These are phyloP conservation scores for Volvox africanus DNA, from an alignment of 139 green algal genomes.

Conservation along the genomic window DNA sequence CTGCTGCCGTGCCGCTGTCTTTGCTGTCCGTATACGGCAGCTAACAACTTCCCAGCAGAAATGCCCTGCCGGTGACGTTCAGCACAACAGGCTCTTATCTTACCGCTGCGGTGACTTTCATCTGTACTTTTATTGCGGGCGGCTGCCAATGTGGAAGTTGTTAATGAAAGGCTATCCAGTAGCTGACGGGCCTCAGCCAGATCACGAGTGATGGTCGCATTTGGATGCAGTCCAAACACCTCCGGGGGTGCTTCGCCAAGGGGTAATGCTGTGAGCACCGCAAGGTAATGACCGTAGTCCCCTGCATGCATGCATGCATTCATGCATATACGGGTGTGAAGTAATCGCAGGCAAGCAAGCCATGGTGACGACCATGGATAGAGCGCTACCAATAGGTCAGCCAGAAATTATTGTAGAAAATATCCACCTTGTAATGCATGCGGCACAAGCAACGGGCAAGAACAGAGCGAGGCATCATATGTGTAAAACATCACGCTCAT, in stretches of 20 bases:
- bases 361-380: too few species aligned
- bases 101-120: not conserved
- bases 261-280: constrained; percentile 62
- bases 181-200: constrained; percentile 67
- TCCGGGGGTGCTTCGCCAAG: constrained; percentile 61
- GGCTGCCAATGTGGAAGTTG: not conserved
- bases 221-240: constrained; percentile 80
- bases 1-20: too few species aligned
- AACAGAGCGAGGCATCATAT: too few species aligned
- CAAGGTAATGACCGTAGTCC: constrained; percentile 64
- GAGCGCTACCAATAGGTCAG: too few species aligned
- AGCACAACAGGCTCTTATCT: not conserved
- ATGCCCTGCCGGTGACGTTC: not conserved
- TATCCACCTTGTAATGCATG: too few species aligned
- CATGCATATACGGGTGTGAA: too few species aligned
- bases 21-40: not conserved
- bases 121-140: not conserved
- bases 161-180: constrained; percentile 21
- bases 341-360: too few species aligned
- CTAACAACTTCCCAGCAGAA: not conserved
- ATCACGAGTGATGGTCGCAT: constrained; percentile 78
- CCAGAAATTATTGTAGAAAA: too few species aligned
- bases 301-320: not conserved
- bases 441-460: too few species aligned
- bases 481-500: too few species aligned